phyloP scores from a whole-genome alignment of 129 eudicot genomes.

The Pseudognaphalium luteoalbum region DNA sequence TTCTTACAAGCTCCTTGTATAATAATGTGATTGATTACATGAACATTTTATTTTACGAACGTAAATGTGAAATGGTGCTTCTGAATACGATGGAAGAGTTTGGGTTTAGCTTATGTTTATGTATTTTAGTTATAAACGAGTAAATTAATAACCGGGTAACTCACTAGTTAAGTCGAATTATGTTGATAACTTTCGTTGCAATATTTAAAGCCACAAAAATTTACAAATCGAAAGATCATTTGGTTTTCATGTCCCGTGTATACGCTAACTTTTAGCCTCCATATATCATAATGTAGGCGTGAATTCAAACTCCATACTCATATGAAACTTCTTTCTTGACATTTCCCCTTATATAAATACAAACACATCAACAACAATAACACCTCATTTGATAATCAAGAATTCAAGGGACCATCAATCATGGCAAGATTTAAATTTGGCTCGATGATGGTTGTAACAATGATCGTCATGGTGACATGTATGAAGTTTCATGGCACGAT shows the following conservation, averaged over 20 bases:
- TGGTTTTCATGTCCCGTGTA: background rate
- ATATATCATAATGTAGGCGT: background rate
- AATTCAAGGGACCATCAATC: background rate
- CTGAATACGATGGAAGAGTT: too few relatives aligned
- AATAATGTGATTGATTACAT: too few relatives aligned
- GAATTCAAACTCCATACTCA: background rate
- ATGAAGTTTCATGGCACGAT: conserved; percentile 23
- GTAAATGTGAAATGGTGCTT: too few relatives aligned
- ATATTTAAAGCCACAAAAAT: too few relatives aligned
- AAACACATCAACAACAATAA: background rate
- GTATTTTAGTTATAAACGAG: too few relatives aligned
- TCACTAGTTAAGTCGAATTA: too few relatives aligned
- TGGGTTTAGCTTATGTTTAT: too few relatives aligned
- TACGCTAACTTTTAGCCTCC: background rate
- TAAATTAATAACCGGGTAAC: too few relatives aligned
- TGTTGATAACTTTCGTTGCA: too few relatives aligned
- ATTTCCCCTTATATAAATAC: background rate
- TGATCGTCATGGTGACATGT: conserved; percentile 21
- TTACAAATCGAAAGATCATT: background rate
- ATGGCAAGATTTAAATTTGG: background rate
- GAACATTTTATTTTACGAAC: too few relatives aligned
- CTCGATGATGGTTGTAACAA: conserved; percentile 14
- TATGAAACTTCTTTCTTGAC: background rate
- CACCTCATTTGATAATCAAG: background rate
- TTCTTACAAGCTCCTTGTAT: too few relatives aligned